Base-by-base conservation (phyloP, 148 eudicot genomes). In the Silene uniflora region DNA sequence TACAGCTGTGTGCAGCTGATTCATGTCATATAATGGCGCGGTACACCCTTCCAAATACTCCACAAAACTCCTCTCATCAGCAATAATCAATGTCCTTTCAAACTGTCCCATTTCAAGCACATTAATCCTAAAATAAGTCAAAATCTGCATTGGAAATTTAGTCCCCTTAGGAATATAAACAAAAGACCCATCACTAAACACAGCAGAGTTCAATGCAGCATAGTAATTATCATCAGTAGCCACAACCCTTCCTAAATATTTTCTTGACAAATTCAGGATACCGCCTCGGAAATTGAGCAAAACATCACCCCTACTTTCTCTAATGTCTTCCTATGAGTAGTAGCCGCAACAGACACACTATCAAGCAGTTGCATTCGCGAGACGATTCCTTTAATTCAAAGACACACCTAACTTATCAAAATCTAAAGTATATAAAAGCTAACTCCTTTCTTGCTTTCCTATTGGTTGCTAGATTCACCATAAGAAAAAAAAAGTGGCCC, bases 21-120 rank as follows among this genome's bases (percentile, higher is more conserved):
- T 91, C n/a, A 81, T 90, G 79, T 91, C 97, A 71, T 90, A 91
- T 23, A 91, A 88, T 29, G 95, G 98, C 9, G 98, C 98, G 0
- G 93, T 93, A 69, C 98, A 93, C 35, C 98, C 98, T 78, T 93
- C 98, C 73, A 93, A 86, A 74, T 93, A 91, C 86, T 93, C 97
- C 60, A 93, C 98, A 77, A 85, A 89, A 80, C 98, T 88, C 18
- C 88, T 87, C 79, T 91, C 97, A 11, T 91, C 98, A 14, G 95
- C 97, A 73, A 91, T 89, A 70, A 93, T 90, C 73, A 93, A 80
- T 0, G 95, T 93, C 79, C 95, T 87, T 90, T 91, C 98, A 58
- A 93, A 93, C 39, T 90, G 98, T 18, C 98, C 97, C 0, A 93
- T 93, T 66, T 93, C 97, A 81, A 86, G 72, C 0, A 97, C 97